Conservation (phyloP, 331 rosid species). For the Erythrophleum ivorense region DNA sequence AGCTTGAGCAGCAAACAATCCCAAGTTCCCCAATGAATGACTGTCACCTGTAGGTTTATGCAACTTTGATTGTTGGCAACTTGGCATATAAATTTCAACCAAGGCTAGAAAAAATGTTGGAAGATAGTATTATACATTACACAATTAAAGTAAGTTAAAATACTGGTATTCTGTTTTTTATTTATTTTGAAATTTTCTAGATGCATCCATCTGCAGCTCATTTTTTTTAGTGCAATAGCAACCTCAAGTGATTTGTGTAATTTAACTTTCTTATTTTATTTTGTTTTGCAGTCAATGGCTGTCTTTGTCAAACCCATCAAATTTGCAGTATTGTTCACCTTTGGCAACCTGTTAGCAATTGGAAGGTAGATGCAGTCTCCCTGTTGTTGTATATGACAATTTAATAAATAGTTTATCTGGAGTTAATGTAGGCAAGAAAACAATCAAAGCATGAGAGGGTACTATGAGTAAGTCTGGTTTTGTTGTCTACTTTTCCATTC, state of each 20-base stretch:
- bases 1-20: too few species aligned
- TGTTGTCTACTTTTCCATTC: slow-evolving; percentile 16
- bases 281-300: slow-evolving; percentile 81
- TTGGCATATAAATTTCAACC: not conserved
- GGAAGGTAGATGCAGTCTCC: slow-evolving; percentile 82
- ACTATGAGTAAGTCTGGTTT: not conserved
- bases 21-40: too few species aligned
- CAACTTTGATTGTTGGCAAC: not conserved
- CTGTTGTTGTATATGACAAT: slow-evolving; percentile 55
- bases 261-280: slow-evolving; percentile 32
- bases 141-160: not conserved
- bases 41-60: not conserved
- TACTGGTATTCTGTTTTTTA: not conserved
- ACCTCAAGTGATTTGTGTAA: slow-evolving; percentile 13
- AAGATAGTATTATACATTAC: not conserved
- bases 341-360: slow-evolving; percentile 89
- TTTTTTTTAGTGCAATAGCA: slow-evolving; percentile 1
- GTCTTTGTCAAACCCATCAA: slow-evolving; percentile 87
- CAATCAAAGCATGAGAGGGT: slow-evolving; percentile 1
- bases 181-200: not conserved
- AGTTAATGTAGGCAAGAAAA: slow-evolving; percentile 5
- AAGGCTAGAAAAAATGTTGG: not conserved
- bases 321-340: slow-evolving; percentile 82
- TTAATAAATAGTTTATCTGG: slow-evolving; percentile 34
- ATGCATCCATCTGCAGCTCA: not conserved